A percentile compares a stretch with the other conserved stretches of the same genome.
Conservation (phyloP, 495 filamentous ascomycete species). For the Sporormia fimetaria region DNA sequence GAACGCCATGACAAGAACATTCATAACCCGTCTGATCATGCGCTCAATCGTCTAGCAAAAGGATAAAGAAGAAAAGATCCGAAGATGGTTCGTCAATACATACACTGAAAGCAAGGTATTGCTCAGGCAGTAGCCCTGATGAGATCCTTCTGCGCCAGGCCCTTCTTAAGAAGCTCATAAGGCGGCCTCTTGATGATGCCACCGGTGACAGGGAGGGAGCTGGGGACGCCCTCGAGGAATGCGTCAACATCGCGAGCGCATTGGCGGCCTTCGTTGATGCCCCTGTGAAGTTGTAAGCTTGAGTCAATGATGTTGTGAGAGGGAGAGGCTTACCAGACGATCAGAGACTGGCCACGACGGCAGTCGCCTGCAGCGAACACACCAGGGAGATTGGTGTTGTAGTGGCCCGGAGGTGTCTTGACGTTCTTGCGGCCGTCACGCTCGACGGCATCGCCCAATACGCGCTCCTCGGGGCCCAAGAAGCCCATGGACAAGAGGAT, state of each 20-base stretch:
- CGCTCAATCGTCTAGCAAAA: not conserved
- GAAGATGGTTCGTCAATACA: constrained; percentile 6
- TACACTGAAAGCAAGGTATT: not conserved
- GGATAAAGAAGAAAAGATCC: not conserved
- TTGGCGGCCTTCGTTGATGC: constrained; percentile 97
- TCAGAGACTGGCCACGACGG: constrained; percentile 88
- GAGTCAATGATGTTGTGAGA: not conserved
- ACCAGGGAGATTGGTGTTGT: constrained; percentile 76
- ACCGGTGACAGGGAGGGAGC: constrained; percentile 79
- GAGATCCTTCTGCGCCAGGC: constrained; percentile 24
- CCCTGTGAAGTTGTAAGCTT: constrained; percentile 41
- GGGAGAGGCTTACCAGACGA: constrained; percentile 71
- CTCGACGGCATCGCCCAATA: constrained; percentile 78
- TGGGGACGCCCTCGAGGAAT: constrained; percentile 65
- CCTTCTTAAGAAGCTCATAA: constrained; percentile 40
- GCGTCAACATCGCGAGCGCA: constrained; percentile 88
- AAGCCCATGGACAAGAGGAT: constrained; percentile 98
- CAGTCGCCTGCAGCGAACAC: constrained; percentile 97
- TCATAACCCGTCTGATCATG: constrained; percentile 2
- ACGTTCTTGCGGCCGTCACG: constrained; percentile 93
- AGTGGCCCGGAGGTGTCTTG: constrained; percentile 86
- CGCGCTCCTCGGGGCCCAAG: constrained; percentile 85
- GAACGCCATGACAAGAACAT: constrained; percentile 1
- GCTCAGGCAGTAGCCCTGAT: constrained; percentile 30
- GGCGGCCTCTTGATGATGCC: constrained; percentile 83